These are phyloP conservation scores for Pseudocercospora musae DNA, from an alignment of 2,329 filamentous ascomycete species.

Conservation along the genomic window DNA sequence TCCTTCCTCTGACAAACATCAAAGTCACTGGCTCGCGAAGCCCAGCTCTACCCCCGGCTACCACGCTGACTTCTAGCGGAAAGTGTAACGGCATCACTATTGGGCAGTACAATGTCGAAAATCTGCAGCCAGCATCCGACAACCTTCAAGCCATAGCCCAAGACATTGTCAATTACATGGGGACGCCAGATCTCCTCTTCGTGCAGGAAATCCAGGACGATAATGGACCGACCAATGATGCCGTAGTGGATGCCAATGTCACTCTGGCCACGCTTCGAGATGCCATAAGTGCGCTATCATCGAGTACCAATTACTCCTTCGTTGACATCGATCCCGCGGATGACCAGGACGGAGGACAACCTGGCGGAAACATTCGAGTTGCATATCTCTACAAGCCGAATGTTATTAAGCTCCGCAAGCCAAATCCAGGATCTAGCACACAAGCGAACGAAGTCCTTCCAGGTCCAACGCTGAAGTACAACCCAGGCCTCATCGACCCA, in stretches of 20 bases:
- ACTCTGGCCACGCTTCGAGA: constrained; percentile 57
- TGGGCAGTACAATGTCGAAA: constrained; percentile 68
- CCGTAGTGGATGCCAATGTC: constrained; percentile 53
- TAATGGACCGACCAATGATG: constrained; percentile 60
- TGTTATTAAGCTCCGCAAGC: constrained; percentile 57
- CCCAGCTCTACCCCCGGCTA: constrained; percentile 49
- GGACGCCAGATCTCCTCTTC: constrained; percentile 63
- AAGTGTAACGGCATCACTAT: constrained; percentile 61
- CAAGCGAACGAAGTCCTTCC: constrained; percentile 58
- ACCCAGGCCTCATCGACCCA: constrained; percentile 67
- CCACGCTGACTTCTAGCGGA: constrained; percentile 53
- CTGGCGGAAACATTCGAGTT: constrained; percentile 68
- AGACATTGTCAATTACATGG: constrained; percentile 64
- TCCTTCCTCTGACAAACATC: constrained; percentile 61
- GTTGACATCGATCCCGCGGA: constrained; percentile 59
- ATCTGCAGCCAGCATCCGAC: constrained; percentile 56
- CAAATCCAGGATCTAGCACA: constrained; percentile 54
- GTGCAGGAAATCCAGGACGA: constrained; percentile 70
- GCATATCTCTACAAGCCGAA: constrained; percentile 67
- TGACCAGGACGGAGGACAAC: constrained; percentile 61
- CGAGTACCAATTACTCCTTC: constrained; percentile 56
- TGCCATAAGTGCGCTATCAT: constrained; percentile 49
- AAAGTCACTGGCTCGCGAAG: constrained; percentile 46
- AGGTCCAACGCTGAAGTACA: constrained; percentile 60
- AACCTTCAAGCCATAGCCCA: constrained; percentile 58